Evolutionary conservation across 140 eudicot genomes (phyloP).

Genomic region (Bidens hawaiensis): DNA sequence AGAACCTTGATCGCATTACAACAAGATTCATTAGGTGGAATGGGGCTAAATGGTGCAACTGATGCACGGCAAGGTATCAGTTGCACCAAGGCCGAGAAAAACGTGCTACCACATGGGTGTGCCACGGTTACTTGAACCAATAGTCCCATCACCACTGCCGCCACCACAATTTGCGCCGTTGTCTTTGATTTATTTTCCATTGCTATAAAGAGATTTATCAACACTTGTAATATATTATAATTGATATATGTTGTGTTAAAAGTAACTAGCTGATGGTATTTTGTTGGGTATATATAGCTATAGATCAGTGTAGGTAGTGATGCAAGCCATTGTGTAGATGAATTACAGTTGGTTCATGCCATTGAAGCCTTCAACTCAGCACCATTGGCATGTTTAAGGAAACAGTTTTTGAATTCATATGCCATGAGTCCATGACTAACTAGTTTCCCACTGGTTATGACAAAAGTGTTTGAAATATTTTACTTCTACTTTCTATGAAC

Average conservation of each 20-base stretch:
- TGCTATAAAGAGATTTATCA: not conserved
- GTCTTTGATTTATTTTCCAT: slow-evolving; percentile 39
- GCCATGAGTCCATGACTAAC: slow-evolving; percentile 38
- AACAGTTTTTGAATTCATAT: slow-evolving; percentile 37
- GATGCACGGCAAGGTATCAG: slow-evolving; percentile 90
- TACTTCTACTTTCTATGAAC: not conserved
- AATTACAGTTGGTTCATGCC: slow-evolving; percentile 44
- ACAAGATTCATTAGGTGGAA: slow-evolving; percentile 80
- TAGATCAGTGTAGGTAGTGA: slow-evolving; percentile 22
- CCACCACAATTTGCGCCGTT: slow-evolving; percentile 11
- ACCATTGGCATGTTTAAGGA: slow-evolving; percentile 30
- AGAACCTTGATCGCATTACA: slow-evolving; percentile 73
- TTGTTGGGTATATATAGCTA: slow-evolving; percentile 30
- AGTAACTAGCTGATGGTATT: slow-evolving; percentile 9
- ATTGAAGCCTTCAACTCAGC: slow-evolving; percentile 20
- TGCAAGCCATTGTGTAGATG: slow-evolving; percentile 31
- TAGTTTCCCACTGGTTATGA: slow-evolving; percentile 3
- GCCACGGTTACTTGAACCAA: slow-evolving; percentile 41
- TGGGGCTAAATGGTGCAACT: slow-evolving; percentile 84
- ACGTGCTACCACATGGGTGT: slow-evolving; percentile 76
- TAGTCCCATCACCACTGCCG: slow-evolving; percentile 27
- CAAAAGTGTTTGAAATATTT: not conserved
- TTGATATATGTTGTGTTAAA: slow-evolving; percentile 9
- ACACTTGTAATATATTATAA: slow-evolving; percentile 6
- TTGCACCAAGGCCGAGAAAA: slow-evolving; percentile 90